Percentiles rank a stretch among this genome's conserved stretches.
Evolutionary conservation across 108 stramenopile genomes (phyloP).

Genomic region (Skeletonema tropicum): DNA sequence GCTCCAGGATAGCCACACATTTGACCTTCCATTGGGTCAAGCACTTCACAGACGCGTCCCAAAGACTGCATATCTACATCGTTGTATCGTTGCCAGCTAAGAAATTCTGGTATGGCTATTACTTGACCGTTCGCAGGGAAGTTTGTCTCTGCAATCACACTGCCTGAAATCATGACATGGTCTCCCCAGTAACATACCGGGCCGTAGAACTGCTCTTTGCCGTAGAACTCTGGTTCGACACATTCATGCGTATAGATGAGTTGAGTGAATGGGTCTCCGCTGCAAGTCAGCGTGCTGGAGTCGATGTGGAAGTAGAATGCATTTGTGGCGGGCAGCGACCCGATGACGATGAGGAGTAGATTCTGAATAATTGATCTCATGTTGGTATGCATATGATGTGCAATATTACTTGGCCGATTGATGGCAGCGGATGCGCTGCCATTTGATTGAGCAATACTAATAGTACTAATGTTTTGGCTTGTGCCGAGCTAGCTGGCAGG

Average conservation of each 20-base stretch:
- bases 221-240: background rate
- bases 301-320: background rate
- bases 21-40: background rate
- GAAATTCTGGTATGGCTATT: background rate
- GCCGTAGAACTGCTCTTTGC: background rate
- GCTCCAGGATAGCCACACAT: background rate
- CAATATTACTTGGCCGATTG: background rate
- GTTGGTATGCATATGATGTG: background rate
- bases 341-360: background rate
- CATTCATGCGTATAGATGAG: background rate
- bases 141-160: background rate
- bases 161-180: background rate
- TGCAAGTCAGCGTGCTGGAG: background rate
- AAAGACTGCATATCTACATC: background rate
- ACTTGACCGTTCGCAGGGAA: background rate
- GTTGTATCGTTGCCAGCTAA: background rate
- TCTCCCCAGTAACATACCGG: background rate
- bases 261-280: constrained; percentile 4
- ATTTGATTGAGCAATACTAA: too few relatives aligned
- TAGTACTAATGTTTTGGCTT: too few relatives aligned
- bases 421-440: background rate
- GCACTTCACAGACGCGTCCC: background rate
- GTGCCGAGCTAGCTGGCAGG: too few relatives aligned
- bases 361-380: background rate
- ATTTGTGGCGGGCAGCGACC: background rate